These are phyloP conservation scores for Aristolochia contorta DNA, from an alignment of 164 flowering plant species.

Conservation along the genomic window DNA sequence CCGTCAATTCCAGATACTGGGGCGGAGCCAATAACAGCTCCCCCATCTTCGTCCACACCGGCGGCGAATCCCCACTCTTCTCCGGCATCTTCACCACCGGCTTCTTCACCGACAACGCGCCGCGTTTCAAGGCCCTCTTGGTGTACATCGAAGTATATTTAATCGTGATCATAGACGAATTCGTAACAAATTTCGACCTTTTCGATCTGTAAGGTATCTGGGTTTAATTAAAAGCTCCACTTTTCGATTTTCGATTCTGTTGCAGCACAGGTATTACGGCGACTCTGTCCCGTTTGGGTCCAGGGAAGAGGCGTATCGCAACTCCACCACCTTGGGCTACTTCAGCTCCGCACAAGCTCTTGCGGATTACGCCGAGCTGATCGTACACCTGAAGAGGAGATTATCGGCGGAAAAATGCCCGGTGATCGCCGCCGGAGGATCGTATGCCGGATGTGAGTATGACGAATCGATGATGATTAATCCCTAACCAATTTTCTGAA, in stretches of 20 bases:
- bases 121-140: slow-evolving; percentile 34
- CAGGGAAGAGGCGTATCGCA: slow-evolving; percentile 24
- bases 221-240: too few relatives aligned
- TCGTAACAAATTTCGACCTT: not conserved
- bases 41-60: slow-evolving; percentile 37
- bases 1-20: slow-evolving; percentile 35
- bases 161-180: not conserved
- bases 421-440: slow-evolving; percentile 56
- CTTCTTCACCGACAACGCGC: slow-evolving; percentile 30
- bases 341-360: slow-evolving; percentile 71
- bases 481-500: not conserved
- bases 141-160: slow-evolving; percentile 42
- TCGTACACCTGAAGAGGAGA: slow-evolving; percentile 31
- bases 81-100: slow-evolving; percentile 10
- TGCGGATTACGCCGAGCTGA: slow-evolving; percentile 57
- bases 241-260: not conserved
- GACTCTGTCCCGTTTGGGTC: slow-evolving; percentile 46
- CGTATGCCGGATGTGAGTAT: slow-evolving; percentile 67
- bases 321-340: slow-evolving; percentile 44
- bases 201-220: too few relatives aligned
- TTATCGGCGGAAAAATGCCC: slow-evolving; percentile 40
- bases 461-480: not conserved
- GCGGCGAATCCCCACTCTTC: slow-evolving; percentile 24
- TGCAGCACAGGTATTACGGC: slow-evolving; percentile 67
- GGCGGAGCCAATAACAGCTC: slow-evolving; percentile 32